Base-by-base conservation (phyloP, 2,329 filamentous ascomycete genomes). In the Furcasterigmium furcatum region DNA sequence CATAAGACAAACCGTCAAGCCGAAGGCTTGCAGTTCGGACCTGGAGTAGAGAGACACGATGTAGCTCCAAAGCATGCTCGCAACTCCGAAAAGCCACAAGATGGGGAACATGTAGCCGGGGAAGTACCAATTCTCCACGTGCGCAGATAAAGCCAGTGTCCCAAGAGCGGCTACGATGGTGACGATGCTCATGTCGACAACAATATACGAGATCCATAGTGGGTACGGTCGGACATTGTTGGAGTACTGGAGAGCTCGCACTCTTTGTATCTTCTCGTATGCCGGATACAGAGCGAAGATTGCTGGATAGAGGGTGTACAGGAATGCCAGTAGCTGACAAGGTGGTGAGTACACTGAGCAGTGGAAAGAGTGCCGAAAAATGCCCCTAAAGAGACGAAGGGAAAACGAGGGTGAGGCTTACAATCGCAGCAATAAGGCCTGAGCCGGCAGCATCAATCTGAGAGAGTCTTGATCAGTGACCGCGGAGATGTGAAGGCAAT, bases 231-330 rank as follows among this genome's bases (percentile, higher is more conserved):
- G 69, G 27, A 87, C 80, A 24, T 84, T 84, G 54, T 87, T 88
- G 52, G 80, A 85, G 64, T 85, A 87, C 58, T 87, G 82, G 22
- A 88, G 65, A 14, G 80, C 79, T 45, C 83, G 68, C 19, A 88
- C 79, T 46, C 82, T 80, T 39, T 76, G 70, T 24, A 82, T 56
- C 27, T 81, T 71, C 60, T 87, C 84, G 39, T 79, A 67, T 0
- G 81, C 85, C 4, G 80, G 79, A 60, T 87, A 87, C 3, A 87
- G 64, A 3, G 79, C 75, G 56, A 87, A 86, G 63, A 87, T 80
- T 2, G 79, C 79, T 2, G 84, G 82, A 54, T 79, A 85, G 2
- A 80, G 73, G 22, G 72, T 67, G 69, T 84, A 79, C 9, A 64
- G 48, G n/a, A 64, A 39, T 14, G 42, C 34, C 22, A 44, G 42